Evolutionary conservation across 768 basidiomycete species (phyloP).

Genomic region (Mycena maculata): DNA sequence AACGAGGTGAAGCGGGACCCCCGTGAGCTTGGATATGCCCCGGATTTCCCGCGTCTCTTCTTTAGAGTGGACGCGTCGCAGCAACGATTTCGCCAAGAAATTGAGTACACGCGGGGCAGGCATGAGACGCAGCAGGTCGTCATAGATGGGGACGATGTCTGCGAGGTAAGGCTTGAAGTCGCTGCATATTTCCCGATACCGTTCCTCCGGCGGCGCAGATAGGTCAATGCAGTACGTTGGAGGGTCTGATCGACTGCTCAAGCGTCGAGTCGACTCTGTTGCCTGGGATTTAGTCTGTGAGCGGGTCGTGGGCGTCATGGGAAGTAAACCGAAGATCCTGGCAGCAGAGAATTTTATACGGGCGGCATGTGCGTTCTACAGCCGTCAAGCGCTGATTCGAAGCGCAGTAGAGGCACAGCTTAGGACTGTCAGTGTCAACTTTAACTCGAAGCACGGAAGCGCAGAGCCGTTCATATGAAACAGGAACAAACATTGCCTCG

Average conservation of each 20-base stretch:
- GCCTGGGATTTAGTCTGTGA: constrained; percentile 18
- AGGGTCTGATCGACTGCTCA: constrained; percentile 29
- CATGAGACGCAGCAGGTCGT: constrained; percentile 41
- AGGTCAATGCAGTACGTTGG: constrained; percentile 49
- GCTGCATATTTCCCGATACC: constrained; percentile 47
- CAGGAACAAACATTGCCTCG: too few species aligned
- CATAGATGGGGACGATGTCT: constrained; percentile 43
- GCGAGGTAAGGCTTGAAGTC: constrained; percentile 43
- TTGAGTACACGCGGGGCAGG: constrained; percentile 39
- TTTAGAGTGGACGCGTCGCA: constrained; percentile 44
- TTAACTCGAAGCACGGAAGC: too few species aligned
- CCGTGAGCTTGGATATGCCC: constrained; percentile 45
- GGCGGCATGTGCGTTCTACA: too few species aligned
- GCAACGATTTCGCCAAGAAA: constrained; percentile 40
- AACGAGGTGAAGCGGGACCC: constrained; percentile 46
- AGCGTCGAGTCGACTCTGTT: background rate
- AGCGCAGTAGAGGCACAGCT: too few species aligned
- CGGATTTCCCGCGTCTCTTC: constrained; percentile 51
- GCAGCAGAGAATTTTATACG: too few species aligned
- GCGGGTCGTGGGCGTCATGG: constrained; percentile 32
- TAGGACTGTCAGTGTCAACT: too few species aligned
- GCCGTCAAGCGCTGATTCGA: too few species aligned
- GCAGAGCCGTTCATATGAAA: too few species aligned
- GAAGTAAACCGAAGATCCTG: too few species aligned
- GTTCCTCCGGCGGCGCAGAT: constrained; percentile 43